Evolutionary conservation across 1,139 yeast genomes (phyloP).

Genomic region (Saccharomyces hybrid): DNA sequence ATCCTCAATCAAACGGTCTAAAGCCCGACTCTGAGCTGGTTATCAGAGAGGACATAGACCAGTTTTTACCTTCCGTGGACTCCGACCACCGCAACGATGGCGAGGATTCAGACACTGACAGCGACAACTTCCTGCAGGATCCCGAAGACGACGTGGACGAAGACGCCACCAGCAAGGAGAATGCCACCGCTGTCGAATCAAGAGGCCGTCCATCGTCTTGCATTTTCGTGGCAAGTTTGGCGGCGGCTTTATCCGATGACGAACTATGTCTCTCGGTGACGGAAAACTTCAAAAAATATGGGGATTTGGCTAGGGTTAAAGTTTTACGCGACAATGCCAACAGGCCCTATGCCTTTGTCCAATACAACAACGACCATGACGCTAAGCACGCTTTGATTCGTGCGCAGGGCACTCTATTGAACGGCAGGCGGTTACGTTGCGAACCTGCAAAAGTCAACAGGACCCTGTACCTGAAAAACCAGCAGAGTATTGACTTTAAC

Average conservation of each 20-base stretch:
- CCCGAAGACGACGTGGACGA: conserved; percentile 4
- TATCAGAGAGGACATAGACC: conserved; percentile 17
- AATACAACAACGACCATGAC: conserved; percentile 63
- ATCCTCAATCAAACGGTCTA: background rate
- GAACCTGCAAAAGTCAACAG: conserved; percentile 89
- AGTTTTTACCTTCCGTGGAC: conserved; percentile 16
- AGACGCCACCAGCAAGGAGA: conserved; percentile 1
- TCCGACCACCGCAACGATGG: conserved; percentile 12
- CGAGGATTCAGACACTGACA: background rate
- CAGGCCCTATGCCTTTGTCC: conserved; percentile 92
- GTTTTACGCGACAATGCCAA: conserved; percentile 75
- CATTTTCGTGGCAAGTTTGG: conserved; percentile 77
- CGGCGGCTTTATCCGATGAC: conserved; percentile 58
- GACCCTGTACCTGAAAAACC: conserved; percentile 50
- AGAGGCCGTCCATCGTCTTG: conserved; percentile 70
- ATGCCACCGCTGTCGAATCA: conserved; percentile 8
- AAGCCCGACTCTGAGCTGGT: conserved; percentile 12
- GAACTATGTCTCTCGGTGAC: conserved; percentile 62
- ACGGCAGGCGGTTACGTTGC: conserved; percentile 74
- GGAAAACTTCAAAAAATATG: conserved; percentile 59
- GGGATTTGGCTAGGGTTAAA: conserved; percentile 64
- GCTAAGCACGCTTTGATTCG: conserved; percentile 59
- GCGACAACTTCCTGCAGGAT: conserved; percentile 2
- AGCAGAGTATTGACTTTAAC: conserved; percentile 19
- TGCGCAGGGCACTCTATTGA: conserved; percentile 62